phyloP scores from a whole-genome alignment of 305 asterid species.

The Andrographis paniculata region DNA sequence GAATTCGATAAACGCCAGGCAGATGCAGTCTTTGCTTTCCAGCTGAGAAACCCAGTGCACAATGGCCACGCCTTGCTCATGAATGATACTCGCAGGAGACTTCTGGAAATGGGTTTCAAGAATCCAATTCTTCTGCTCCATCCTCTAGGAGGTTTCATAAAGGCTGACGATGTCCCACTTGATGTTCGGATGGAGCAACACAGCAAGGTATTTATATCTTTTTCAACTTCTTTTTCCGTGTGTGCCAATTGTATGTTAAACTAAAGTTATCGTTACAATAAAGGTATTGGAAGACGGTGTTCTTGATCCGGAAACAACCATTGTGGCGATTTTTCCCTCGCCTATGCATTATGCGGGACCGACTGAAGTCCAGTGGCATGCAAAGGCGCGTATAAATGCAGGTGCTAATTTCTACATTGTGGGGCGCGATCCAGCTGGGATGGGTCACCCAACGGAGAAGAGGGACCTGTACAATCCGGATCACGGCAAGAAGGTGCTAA shows the following conservation, averaged over 20 bases:
- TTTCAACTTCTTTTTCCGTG: too few species aligned
- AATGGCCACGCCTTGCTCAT: constrained; percentile 80
- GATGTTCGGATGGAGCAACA: constrained; percentile 88
- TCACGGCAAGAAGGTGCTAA: constrained; percentile 77
- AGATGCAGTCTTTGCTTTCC: constrained; percentile 84
- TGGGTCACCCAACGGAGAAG: constrained; percentile 79
- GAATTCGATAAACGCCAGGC: constrained; percentile 69
- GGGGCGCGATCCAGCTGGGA: constrained; percentile 88
- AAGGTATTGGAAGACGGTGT: constrained; percentile 83
- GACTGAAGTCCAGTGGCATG: constrained; percentile 93
- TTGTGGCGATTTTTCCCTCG: constrained; percentile 80
- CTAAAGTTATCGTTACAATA: not conserved
- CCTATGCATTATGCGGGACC: constrained; percentile 96
- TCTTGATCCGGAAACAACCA: constrained; percentile 73
- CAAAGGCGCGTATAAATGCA: constrained; percentile 76
- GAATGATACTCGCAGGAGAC: constrained; percentile 69
- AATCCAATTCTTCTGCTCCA: constrained; percentile 87
- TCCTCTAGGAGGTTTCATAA: constrained; percentile 76
- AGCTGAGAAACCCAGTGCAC: constrained; percentile 83
- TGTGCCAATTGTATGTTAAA: too few species aligned
- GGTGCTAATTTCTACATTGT: constrained; percentile 87
- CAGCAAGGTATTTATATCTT: constrained; percentile 45
- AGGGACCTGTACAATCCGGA: constrained; percentile 83
- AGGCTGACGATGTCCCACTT: constrained; percentile 87
- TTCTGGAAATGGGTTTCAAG: constrained; percentile 67